Evolutionary conservation across 1,139 yeast genomes (phyloP).

Genomic region (Protomyces inouyei): DNA sequence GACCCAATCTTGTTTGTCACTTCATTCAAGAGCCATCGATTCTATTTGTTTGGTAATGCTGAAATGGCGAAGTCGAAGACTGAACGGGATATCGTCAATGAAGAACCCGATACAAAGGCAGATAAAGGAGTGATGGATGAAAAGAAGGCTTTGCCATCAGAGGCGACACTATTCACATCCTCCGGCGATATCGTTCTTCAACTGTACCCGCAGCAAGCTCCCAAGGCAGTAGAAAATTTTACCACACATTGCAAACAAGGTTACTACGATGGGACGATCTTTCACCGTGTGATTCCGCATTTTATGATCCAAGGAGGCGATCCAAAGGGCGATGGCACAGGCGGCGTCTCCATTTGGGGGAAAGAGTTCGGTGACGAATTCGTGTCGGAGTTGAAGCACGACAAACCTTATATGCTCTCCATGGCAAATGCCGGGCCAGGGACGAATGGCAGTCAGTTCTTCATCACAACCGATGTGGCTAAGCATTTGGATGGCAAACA

Average conservation of each 20-base stretch:
- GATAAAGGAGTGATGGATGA: constrained; percentile 5
- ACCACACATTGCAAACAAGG: constrained; percentile 41
- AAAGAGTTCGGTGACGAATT: constrained; percentile 47
- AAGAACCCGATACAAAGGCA: constrained; percentile 28
- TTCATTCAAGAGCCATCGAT: constrained; percentile 38
- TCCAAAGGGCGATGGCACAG: constrained; percentile 50
- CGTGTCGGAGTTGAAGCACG: constrained; percentile 42
- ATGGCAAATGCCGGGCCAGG: constrained; percentile 63
- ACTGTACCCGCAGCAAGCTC: constrained; percentile 43
- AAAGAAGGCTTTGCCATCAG: constrained; percentile 5
- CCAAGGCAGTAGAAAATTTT: constrained; percentile 48
- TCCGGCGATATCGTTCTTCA: constrained; percentile 46
- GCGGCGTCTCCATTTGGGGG: constrained; percentile 48
- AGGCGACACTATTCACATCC: constrained; percentile 45
- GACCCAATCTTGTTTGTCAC: constrained; percentile 44
- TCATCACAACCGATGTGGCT: constrained; percentile 46
- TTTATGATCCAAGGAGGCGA: constrained; percentile 57
- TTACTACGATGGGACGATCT: constrained; percentile 45
- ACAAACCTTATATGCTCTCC: constrained; percentile 46
- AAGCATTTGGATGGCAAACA: constrained; percentile 54
- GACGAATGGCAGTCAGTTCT: constrained; percentile 63
- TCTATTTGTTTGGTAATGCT: constrained; percentile 41
- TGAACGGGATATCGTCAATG: constrained; percentile 36
- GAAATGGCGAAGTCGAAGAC: constrained; percentile 30
- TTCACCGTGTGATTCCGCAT: constrained; percentile 48